Evolutionary conservation across 148 eudicot species (phyloP).

Genomic region (Fallopia convolvulus): DNA sequence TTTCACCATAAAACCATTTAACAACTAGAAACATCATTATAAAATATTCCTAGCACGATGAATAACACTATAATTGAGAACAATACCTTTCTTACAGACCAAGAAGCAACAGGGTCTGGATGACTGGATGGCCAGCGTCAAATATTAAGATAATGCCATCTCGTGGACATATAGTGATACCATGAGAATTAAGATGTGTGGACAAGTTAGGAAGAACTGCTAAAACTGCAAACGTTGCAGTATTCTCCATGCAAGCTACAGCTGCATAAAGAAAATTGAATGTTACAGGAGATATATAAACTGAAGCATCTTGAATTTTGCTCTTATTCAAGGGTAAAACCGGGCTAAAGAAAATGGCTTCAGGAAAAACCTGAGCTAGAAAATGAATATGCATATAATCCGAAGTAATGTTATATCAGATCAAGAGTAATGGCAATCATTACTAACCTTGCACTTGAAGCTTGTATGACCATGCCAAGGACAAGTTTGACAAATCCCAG

Average conservation of each 20-base stretch:
- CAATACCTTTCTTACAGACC: slow-evolving; percentile 78
- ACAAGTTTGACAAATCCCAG: slow-evolving; percentile 66
- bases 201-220: slow-evolving; percentile 40
- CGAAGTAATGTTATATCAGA: too few species aligned
- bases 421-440: not conserved
- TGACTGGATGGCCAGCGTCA: slow-evolving; percentile 41
- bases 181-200: slow-evolving; percentile 17
- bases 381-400: not conserved
- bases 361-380: not conserved
- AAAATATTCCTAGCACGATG: not conserved
- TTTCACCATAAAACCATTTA: too few species aligned
- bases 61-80: not conserved
- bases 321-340: not conserved
- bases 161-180: slow-evolving; percentile 15
- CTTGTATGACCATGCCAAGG: slow-evolving; percentile 64
- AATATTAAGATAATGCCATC: slow-evolving; percentile 65
- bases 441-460: slow-evolving; percentile 67
- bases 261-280: slow-evolving; percentile 22
- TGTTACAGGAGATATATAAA: not conserved
- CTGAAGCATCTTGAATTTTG: not conserved
- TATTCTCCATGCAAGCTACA: slow-evolving; percentile 48
- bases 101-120: slow-evolving; percentile 61
- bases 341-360: not conserved
- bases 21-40: too few species aligned
- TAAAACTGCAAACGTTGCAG: slow-evolving; percentile 69